These are phyloP conservation scores for Candida ascalaphidarum DNA, from an alignment of 805 yeast genomes.

Conservation along the genomic window DNA sequence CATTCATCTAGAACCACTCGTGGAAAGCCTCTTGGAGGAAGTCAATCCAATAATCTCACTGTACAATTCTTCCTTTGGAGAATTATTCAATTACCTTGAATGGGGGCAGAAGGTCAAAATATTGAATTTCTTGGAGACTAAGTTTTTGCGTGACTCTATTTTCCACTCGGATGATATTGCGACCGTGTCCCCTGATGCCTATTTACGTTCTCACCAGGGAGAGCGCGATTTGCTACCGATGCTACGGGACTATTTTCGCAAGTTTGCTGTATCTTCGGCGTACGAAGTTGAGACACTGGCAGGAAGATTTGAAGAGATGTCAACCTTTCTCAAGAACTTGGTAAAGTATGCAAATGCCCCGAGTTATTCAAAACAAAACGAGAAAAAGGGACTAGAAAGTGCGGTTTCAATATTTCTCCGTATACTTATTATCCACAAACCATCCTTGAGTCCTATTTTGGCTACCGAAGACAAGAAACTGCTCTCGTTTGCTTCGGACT, in stretches of 20 bases:
- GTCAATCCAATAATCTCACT: conserved; percentile 18
- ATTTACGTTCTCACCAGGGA: neutral
- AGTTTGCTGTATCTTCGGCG: conserved; percentile 31
- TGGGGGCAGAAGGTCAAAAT: conserved; percentile 19
- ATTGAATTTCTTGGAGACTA: conserved; percentile 18
- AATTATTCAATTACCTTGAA: conserved; percentile 22
- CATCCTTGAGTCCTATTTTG: conserved; percentile 34
- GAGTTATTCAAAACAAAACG: conserved; percentile 1
- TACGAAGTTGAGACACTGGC: conserved; percentile 12
- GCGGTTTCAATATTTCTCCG: conserved; percentile 43
- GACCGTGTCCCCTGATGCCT: neutral
- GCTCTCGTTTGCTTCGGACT: conserved; percentile 38
- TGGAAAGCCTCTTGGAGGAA: conserved; percentile 9
- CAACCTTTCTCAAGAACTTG: conserved; percentile 13
- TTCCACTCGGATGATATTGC: conserved; percentile 2
- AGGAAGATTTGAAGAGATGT: conserved; percentile 13
- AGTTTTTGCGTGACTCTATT: conserved; percentile 13
- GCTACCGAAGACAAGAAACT: conserved; percentile 33
- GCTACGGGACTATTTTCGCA: conserved; percentile 37
- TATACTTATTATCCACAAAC: conserved; percentile 51
- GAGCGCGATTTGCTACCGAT: conserved; percentile 22
- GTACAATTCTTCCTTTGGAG: conserved; percentile 30
- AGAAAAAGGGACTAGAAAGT: conserved; percentile 7
- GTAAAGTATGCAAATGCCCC: conserved; percentile 7
- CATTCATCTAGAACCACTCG: conserved; percentile 6